These are phyloP conservation scores for Candida namnaoensis DNA, from an alignment of 805 yeast species.

Conservation along the genomic window DNA sequence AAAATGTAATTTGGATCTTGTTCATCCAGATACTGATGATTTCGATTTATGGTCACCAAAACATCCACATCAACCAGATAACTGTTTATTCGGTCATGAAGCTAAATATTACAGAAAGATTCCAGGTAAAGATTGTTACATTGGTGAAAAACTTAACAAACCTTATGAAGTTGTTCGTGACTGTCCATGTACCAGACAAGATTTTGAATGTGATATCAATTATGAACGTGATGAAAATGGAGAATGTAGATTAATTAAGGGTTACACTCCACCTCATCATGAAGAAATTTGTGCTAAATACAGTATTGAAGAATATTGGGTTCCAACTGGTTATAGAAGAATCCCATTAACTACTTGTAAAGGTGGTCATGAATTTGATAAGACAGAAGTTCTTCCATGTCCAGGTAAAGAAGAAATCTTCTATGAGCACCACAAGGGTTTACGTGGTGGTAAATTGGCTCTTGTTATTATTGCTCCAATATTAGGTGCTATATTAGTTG, in stretches of 20 bases:
- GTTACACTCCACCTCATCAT: constrained; percentile 60
- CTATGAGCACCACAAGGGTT: constrained; percentile 38
- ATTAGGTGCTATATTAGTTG: constrained; percentile 36
- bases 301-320: constrained; percentile 60
- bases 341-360: constrained; percentile 80
- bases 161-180: constrained; percentile 51
- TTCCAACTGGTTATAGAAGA: constrained; percentile 88
- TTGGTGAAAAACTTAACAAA: constrained; percentile 47
- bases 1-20: constrained; percentile 45
- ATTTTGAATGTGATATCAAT: constrained; percentile 92
- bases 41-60: constrained; percentile 57
- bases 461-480: constrained; percentile 51
- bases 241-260: constrained; percentile 77
- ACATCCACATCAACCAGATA: constrained; percentile 39
- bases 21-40: constrained; percentile 39
- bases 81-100: constrained; percentile 69
- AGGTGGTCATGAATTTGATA: constrained; percentile 70
- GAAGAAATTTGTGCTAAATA: constrained; percentile 50
- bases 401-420: constrained; percentile 79
- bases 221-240: constrained; percentile 65
- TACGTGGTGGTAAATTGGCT: constrained; percentile 46
- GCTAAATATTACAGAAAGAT: constrained; percentile 50
- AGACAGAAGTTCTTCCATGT: constrained; percentile 57
- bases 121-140: constrained; percentile 56
- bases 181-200: constrained; percentile 81